Base-by-base conservation (phyloP, 768 basidiomycete genomes). In the Mycena filopes region DNA sequence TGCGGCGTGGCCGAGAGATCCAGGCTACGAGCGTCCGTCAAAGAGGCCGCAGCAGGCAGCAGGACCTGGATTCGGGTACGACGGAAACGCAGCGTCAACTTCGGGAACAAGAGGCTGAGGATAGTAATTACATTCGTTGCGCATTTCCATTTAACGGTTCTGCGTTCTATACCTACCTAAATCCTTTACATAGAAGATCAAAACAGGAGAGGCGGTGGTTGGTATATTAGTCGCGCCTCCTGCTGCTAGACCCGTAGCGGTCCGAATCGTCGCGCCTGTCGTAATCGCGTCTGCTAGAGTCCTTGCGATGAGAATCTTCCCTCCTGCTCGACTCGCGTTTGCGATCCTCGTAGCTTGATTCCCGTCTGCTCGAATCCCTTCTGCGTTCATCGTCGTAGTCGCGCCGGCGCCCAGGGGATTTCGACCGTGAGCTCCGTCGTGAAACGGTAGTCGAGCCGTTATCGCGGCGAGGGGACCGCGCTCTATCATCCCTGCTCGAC, bases 341-440 rank as follows among this genome's bases (percentile, higher is more conserved):
- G 1, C 61, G 49, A n/a, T 66, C 68, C 38, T 61, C 66, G 55
- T 64, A 61, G 53, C 42, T 51, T 23, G 64, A 41, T 16, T 67
- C 69, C 16, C 68, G 42, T 33, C 74, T 70, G 16, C 54, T 55
- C 20, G 72, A 60, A 20, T 76, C 77, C 6, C 77, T 68, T 49
- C 76, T 72, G 20, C 74, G 71, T 41, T 75, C 75, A 49, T 61
- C 66, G 49, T 78, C 77, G 50, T 82, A 82, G 53, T 73, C 58
- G 51, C 78, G 73, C 26, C 74, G 74, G 49, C 73, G 77, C 42
- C 42, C 74, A 0, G 87, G 86, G 3, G 89, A 87, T 63, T 83
- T 77, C 4, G 88, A 90, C 41, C 68, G 43, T 18, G 68, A 69
- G 26, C 66, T 73, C 46, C 84, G 79, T 66, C 86, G 77, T 4